Evolutionary conservation across 148 eudicot genomes (phyloP).

Genomic region (Camellia lanceoleosa): DNA sequence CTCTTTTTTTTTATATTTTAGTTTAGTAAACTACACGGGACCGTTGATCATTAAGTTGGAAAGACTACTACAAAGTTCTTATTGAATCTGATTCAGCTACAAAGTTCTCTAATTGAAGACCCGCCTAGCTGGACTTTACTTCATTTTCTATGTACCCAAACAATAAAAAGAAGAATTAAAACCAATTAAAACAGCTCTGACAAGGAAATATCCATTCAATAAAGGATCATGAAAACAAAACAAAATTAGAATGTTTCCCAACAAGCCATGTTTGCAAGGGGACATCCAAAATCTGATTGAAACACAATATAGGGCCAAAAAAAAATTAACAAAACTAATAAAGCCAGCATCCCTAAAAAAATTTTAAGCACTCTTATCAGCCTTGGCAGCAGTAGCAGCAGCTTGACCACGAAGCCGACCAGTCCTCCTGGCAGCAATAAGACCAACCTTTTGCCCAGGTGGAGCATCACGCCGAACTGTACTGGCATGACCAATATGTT

Average conservation of each 20-base stretch:
- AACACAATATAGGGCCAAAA: not conserved
- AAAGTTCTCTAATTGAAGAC: no score
- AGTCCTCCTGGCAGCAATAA: conserved; percentile 53
- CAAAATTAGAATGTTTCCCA: not conserved
- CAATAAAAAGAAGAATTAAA: no score
- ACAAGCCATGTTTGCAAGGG: not conserved
- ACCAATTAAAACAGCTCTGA: no score
- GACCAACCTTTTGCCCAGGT: conserved; percentile 58
- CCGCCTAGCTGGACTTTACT: no score
- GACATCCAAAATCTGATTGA: not conserved
- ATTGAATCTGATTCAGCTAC: no score
- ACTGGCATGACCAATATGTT: conserved; percentile 56
- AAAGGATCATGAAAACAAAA: not conserved
- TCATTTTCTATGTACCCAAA: no score
- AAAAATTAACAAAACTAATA: not conserved
- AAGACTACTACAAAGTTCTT: no score
- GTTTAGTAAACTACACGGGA: no score
- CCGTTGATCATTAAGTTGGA: no score
- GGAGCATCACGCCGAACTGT: conserved; percentile 59
- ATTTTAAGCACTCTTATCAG: conserved; percentile 32
- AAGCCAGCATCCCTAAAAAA: no score
- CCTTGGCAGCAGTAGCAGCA: conserved; percentile 48
- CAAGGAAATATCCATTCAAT: no score
- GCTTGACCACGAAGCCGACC: conserved; percentile 58
- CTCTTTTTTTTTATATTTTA: no score